These are phyloP conservation scores for Amanita polypyramis DNA, from an alignment of 768 basidiomycete species.

Conservation along the genomic window DNA sequence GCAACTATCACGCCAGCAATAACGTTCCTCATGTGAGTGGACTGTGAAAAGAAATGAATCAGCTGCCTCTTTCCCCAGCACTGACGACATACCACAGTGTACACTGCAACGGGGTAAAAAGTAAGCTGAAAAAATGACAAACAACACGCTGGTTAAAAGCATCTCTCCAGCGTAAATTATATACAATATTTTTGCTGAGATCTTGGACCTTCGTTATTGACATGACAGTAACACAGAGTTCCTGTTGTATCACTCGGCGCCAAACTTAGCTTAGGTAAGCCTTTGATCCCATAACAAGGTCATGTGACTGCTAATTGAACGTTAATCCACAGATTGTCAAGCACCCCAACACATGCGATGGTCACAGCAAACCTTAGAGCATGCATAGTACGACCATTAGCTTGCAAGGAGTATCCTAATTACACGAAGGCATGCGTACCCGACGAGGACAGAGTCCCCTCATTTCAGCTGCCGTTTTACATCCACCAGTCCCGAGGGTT, in stretches of 20 bases:
- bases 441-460: neutral
- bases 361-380: too few species aligned
- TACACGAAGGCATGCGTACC: too few species aligned
- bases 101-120: neutral
- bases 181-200: neutral
- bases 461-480: neutral
- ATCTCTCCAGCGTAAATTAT: neutral
- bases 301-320: too few species aligned
- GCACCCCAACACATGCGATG: too few species aligned
- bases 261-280: neutral
- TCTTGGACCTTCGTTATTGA: neutral
- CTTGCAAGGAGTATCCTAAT: neutral
- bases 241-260: constrained; percentile 1
- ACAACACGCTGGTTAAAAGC: constrained; percentile 1
- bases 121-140: neutral
- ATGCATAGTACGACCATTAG: neutral
- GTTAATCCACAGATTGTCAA: too few species aligned
- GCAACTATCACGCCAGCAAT: neutral
- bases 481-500: neutral
- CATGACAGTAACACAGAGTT: constrained; percentile 5
- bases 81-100: neutral
- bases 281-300: too few species aligned
- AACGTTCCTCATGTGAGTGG: neutral
- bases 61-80: neutral
- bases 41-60: neutral